phyloP scores from a whole-genome alignment of 768 basidiomycete genomes.

The Lactarius deliciosus region DNA sequence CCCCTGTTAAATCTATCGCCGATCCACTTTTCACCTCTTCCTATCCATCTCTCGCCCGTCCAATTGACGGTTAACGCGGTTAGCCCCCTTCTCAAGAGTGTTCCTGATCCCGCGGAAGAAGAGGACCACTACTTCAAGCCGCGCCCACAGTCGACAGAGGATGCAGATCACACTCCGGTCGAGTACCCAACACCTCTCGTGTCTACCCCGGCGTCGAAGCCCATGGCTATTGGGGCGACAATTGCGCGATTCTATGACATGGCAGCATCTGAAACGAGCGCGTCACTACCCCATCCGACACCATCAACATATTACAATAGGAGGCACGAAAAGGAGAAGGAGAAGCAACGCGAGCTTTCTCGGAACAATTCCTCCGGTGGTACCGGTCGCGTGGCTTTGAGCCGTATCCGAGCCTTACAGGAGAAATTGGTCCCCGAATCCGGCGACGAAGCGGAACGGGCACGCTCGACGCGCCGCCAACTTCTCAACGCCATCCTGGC shows the following conservation, averaged over 20 bases:
- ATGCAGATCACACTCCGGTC: constrained; percentile 22
- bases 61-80: constrained; percentile 19
- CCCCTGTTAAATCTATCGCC: constrained; percentile 7
- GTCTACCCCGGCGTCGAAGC: constrained; percentile 20
- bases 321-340: constrained; percentile 29
- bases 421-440: constrained; percentile 27
- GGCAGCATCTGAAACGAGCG: constrained; percentile 21
- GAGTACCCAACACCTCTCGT: constrained; percentile 18
- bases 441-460: constrained; percentile 29
- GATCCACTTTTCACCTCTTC: constrained; percentile 30
- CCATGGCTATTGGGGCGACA: constrained; percentile 22
- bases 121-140: constrained; percentile 22
- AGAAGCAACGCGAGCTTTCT: constrained; percentile 28
- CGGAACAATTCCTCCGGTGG: constrained; percentile 29
- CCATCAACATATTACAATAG: constrained; percentile 27
- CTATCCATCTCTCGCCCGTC: constrained; percentile 29
- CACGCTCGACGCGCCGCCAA: constrained; percentile 18
- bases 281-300: constrained; percentile 28
- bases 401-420: constrained; percentile 23
- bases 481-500: constrained; percentile 23
- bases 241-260: constrained; percentile 28
- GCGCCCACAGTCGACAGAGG: constrained; percentile 15
- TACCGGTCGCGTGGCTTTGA: constrained; percentile 23
- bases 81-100: constrained; percentile 25
- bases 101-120: constrained; percentile 9